Base-by-base conservation (phyloP, 768 basidiomycete genomes). In the Russula ochroleuca region DNA sequence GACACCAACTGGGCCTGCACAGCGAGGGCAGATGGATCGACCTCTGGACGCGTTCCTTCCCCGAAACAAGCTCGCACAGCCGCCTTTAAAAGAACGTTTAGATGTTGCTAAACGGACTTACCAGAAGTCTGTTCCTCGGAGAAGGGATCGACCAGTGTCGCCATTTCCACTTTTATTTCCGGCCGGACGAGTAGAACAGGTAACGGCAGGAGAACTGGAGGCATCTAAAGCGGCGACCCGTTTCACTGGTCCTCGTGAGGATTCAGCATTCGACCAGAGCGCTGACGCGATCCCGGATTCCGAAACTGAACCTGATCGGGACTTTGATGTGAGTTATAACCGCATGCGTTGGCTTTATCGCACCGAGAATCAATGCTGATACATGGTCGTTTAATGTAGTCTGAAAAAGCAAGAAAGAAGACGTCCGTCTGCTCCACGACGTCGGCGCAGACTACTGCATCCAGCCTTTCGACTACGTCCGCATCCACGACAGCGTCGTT, bases 251-350 rank as follows among this genome's bases (percentile, higher is more conserved):
- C 52, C 60, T 10, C 60, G 52, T 35, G 25, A 40, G 15, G 37
- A 55, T 21, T 37, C 43, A 23, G 25, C 21, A 33, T 50, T 50
- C n/a, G 59, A 57, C 25, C 33, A 38, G 38, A 58, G 38, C 21
- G 57, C 45, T 17, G 67, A 68, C n/a, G 57, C 37, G 7, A 48
- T 67, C 41, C 28, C 67, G 5, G 64, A 68, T 51, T 68, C 67
- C 8, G 64, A 68, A 49, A 65, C 59, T 25, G 64, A 68, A 43
- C 67, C 67, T 9, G 67, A 68, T 55, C 61, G 51, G 37, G 51
- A 37, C n/a, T 61, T 68, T 47, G 57, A 59, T 40, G 67, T 68
- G 64, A 53, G 67, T 61, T 41, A 43, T 31, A 23, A n/a, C 28
- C n/a, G 13, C 19, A 3, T 41, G 6, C 21, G 10, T 35, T 35